A percentile compares a stretch with the other conserved stretches of the same genome.
These are phyloP conservation scores for Celoporthe dispersa DNA, from an alignment of 2,329 filamentous ascomycete species.

Conservation along the genomic window DNA sequence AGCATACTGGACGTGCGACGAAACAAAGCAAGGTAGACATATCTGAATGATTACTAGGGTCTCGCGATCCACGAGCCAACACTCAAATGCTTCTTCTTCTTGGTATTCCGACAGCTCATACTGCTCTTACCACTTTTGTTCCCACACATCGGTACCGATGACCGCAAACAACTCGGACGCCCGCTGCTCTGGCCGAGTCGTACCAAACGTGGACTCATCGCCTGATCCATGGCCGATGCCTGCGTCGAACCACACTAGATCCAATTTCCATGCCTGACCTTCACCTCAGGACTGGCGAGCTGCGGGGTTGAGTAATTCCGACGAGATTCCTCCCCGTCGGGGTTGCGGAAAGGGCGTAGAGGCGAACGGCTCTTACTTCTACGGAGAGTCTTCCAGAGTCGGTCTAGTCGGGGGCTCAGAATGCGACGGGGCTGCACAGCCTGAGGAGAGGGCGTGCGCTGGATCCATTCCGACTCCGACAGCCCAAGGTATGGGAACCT, in stretches of 20 bases:
- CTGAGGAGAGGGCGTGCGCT: constrained; percentile 25
- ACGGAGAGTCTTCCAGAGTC: constrained; percentile 27
- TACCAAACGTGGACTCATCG: constrained; percentile 11
- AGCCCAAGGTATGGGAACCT: constrained; percentile 25
- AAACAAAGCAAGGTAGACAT: not conserved
- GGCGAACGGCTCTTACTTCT: constrained; percentile 28
- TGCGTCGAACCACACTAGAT: constrained; percentile 31
- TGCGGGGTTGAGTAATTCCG: constrained; percentile 24
- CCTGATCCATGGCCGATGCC: constrained; percentile 8
- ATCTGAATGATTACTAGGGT: not conserved
- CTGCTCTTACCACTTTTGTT: not conserved
- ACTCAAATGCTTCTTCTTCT: constrained; percentile 2
- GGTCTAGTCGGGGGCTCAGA: constrained; percentile 24
- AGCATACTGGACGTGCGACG: not conserved
- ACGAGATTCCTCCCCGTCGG: not conserved
- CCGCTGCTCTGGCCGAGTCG: not conserved
- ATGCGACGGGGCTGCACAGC: constrained; percentile 13
- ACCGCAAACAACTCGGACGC: constrained; percentile 3
- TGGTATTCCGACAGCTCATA: not conserved
- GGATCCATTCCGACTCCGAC: constrained; percentile 24
- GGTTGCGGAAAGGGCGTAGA: constrained; percentile 5
- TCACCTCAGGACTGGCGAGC: constrained; percentile 8
- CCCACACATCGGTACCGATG: not conserved
- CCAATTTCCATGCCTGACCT: constrained; percentile 27
- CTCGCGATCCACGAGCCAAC: constrained; percentile 5